Percentiles rank a stretch among this genome's conserved stretches.
These are phyloP conservation scores for Cyanidioschyzon merolae DNA, from an alignment of 23 red algal species.

Conservation along the genomic window DNA sequence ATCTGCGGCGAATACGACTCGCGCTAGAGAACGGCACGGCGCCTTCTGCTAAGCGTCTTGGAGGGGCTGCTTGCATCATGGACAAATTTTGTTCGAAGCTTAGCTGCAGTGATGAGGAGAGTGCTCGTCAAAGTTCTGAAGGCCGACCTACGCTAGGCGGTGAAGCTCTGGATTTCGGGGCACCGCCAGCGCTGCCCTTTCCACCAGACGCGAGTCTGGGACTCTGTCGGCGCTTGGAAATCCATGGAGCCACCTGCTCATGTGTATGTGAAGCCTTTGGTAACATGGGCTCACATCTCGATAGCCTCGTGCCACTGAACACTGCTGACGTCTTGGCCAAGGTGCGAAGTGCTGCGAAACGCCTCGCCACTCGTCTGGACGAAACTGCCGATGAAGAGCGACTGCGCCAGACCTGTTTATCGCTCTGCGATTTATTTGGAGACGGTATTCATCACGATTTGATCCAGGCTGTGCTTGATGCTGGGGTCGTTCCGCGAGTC, in stretches of 20 bases:
- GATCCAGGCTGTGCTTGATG: constrained; percentile 90
- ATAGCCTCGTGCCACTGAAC: constrained; percentile 1
- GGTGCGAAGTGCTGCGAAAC: constrained; percentile 54
- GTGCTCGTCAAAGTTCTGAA: no score
- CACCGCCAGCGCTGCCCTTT: no score
- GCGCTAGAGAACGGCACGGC: no score
- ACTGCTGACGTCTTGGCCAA: background rate
- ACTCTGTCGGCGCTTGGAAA: background rate
- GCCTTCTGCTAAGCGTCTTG: no score
- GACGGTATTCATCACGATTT: constrained; percentile 95
- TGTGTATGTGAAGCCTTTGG: background rate
- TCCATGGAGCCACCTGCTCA: background rate
- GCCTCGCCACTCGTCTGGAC: constrained; percentile 44
- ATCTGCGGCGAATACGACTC: no score
- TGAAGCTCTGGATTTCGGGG: no score
- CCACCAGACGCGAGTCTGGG: background rate
- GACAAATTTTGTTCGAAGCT: no score
- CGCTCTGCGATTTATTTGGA: constrained; percentile 87
- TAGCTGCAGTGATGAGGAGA: no score
- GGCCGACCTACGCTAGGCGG: no score
- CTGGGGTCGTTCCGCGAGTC: constrained; percentile 71
- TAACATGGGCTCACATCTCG: background rate
- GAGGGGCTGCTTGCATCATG: no score
- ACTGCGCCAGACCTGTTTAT: constrained; percentile 60
- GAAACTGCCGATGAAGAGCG: constrained; percentile 58